Percentiles rank a stretch among this genome's conserved stretches.
These are phyloP conservation scores for Eustoma russellianum DNA, from an alignment of 257 asterid genomes.

Conservation along the genomic window DNA sequence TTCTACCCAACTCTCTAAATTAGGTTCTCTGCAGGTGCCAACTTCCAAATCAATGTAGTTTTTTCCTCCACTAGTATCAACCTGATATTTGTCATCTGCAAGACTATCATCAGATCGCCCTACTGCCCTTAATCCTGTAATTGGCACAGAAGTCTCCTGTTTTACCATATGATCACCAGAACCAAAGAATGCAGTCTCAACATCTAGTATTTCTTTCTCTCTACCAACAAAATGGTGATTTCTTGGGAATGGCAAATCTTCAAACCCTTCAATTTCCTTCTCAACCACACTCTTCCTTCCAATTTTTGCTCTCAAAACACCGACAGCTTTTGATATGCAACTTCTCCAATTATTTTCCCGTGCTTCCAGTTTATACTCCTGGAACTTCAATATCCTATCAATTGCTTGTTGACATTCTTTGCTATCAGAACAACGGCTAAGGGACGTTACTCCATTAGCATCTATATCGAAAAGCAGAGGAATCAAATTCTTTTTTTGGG, in stretches of 20 bases:
- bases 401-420: constrained; percentile 62
- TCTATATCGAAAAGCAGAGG: constrained; percentile 69
- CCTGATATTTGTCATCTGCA: constrained; percentile 52
- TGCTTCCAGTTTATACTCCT: constrained; percentile 57
- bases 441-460: constrained; percentile 25
- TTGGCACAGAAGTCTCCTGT: constrained; percentile 28
- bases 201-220: constrained; percentile 55
- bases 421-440: constrained; percentile 30
- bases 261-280: constrained; percentile 32
- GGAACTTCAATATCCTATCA: constrained; percentile 51
- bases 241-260: constrained; percentile 64
- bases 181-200: constrained; percentile 63
- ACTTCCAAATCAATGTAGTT: constrained; percentile 43
- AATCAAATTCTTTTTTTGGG: constrained; percentile 77
- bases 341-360: constrained; percentile 63
- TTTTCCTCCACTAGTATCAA: constrained; percentile 22
- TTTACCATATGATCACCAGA: constrained; percentile 36
- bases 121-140: constrained; percentile 22
- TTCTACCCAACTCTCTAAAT: constrained; percentile 52
- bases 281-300: constrained; percentile 71
- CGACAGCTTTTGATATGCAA: constrained; percentile 50
- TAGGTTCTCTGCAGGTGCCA: constrained; percentile 48
- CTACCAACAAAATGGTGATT: constrained; percentile 59
- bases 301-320: constrained; percentile 50
- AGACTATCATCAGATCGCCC: constrained; percentile 46